Conservation (phyloP, 352 stramenopile genomes). For the Phytophthora sojae region DNA sequence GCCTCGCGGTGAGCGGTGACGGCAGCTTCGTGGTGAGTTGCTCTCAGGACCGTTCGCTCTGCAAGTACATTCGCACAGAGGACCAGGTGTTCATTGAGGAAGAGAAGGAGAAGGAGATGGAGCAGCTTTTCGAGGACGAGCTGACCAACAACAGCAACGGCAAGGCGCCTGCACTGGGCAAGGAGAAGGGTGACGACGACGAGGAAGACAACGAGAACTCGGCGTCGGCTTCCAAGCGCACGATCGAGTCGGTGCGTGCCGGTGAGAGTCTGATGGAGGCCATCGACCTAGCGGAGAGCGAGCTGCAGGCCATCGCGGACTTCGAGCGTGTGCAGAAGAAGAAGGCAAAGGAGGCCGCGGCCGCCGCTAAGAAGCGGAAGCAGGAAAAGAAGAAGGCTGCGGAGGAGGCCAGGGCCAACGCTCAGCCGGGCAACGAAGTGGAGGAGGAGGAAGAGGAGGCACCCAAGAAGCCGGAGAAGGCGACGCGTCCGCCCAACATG, state of each 20-base stretch:
- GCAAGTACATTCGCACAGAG: constrained; percentile 97
- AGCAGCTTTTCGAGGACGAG: constrained; percentile 96
- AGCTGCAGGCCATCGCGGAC: constrained; percentile 89
- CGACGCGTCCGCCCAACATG: constrained; percentile 88
- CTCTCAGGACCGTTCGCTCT: constrained; percentile 97
- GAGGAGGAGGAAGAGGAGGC: constrained; percentile 38
- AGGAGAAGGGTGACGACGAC: constrained; percentile 53
- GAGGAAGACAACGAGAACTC: constrained; percentile 62
- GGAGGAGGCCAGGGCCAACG: constrained; percentile 57
- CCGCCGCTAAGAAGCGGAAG: constrained; percentile 71
- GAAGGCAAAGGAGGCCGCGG: constrained; percentile 56
- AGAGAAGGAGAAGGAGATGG: constrained; percentile 96
- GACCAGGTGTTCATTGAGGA: constrained; percentile 98
- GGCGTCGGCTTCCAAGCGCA: constrained; percentile 92
- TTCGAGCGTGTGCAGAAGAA: constrained; percentile 75
- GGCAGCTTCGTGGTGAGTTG: constrained; percentile 96
- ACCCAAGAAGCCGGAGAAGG: constrained; percentile 51
- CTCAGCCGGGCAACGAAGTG: constrained; percentile 31
- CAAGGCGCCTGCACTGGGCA: constrained; percentile 68
- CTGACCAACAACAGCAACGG: constrained; percentile 82
- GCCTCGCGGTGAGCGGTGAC: constrained; percentile 90
- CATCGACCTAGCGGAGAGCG: constrained; percentile 93
- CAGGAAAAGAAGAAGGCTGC: constrained; percentile 41
- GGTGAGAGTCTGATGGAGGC: constrained; percentile 95
- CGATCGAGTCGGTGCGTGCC: constrained; percentile 91